phyloP scores from a whole-genome alignment of 768 basidiomycete species.

The Boletellus ananiceps region DNA sequence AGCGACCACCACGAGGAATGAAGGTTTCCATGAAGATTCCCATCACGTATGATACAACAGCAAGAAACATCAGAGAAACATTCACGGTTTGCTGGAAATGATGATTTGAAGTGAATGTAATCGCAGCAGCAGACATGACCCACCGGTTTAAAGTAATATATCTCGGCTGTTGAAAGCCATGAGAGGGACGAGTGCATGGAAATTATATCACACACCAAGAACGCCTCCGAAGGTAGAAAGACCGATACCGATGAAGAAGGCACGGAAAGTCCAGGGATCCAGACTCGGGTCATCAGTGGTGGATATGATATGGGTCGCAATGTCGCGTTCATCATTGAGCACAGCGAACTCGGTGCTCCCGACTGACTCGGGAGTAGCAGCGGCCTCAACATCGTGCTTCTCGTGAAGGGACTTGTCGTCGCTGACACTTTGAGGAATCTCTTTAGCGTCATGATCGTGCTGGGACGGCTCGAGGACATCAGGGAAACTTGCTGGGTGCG shows the following conservation, averaged over 20 bases:
- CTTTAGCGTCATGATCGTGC: not conserved
- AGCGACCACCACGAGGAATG: slow-evolving; percentile 40
- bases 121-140: not conserved
- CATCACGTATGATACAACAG: slow-evolving; percentile 47
- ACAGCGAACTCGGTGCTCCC: slow-evolving; percentile 13
- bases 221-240: slow-evolving; percentile 49
- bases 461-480: slow-evolving; percentile 1
- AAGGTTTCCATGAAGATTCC: slow-evolving; percentile 44
- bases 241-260: slow-evolving; percentile 52
- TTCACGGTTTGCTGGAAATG: slow-evolving; percentile 44
- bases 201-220: slow-evolving; percentile 35
- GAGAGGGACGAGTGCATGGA: not conserved
- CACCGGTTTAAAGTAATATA: slow-evolving; percentile 59
- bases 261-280: slow-evolving; percentile 38
- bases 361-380: slow-evolving; percentile 8
- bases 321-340: slow-evolving; percentile 42
- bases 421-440: slow-evolving; percentile 3
- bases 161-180: slow-evolving; percentile 40
- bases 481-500: not conserved
- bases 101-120: not conserved
- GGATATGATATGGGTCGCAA: slow-evolving; percentile 45
- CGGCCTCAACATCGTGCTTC: slow-evolving; percentile 35
- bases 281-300: slow-evolving; percentile 29
- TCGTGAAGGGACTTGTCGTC: slow-evolving; percentile 23
- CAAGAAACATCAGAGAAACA: slow-evolving; percentile 53